Conservation (phyloP, 768 basidiomycete genomes). For the Tylopilus felleus region DNA sequence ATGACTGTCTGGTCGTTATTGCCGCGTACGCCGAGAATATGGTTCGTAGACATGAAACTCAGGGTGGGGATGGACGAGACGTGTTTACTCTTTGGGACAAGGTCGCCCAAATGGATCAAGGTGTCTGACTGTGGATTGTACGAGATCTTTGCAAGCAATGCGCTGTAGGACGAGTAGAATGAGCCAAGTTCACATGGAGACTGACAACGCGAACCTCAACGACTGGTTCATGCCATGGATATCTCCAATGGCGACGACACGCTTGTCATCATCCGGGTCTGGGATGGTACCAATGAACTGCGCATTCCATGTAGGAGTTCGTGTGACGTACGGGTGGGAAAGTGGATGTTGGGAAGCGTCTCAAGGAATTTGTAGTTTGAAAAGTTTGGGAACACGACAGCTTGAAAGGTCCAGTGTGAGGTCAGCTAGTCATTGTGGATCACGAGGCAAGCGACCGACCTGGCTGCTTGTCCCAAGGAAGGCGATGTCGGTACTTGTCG, state of each 20-base stretch:
- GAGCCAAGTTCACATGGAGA: not conserved
- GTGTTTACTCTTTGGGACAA: constrained; percentile 60
- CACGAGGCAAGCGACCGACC: constrained; percentile 1
- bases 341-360: constrained; percentile 45
- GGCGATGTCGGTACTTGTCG: not conserved
- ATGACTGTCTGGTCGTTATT: constrained; percentile 93
- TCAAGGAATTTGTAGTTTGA: constrained; percentile 42
- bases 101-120: constrained; percentile 82
- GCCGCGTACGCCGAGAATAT: constrained; percentile 80
- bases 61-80: constrained; percentile 61
- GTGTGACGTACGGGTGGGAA: constrained; percentile 48
- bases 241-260: constrained; percentile 81
- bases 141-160: constrained; percentile 57
- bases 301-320: not conserved
- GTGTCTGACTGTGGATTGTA: constrained; percentile 62
- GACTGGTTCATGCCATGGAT: constrained; percentile 78
- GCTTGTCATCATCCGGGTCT: constrained; percentile 49
- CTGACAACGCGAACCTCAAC: constrained; percentile 50
- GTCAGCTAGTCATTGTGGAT: not conserved
- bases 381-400: constrained; percentile 47
- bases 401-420: not conserved
- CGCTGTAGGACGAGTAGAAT: constrained; percentile 35
- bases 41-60: constrained; percentile 57
- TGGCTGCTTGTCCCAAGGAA: constrained; percentile 16
- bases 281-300: not conserved